Conservation (phyloP, 371 early-diverging fungal species). For the Pancytospora philotis region DNA sequence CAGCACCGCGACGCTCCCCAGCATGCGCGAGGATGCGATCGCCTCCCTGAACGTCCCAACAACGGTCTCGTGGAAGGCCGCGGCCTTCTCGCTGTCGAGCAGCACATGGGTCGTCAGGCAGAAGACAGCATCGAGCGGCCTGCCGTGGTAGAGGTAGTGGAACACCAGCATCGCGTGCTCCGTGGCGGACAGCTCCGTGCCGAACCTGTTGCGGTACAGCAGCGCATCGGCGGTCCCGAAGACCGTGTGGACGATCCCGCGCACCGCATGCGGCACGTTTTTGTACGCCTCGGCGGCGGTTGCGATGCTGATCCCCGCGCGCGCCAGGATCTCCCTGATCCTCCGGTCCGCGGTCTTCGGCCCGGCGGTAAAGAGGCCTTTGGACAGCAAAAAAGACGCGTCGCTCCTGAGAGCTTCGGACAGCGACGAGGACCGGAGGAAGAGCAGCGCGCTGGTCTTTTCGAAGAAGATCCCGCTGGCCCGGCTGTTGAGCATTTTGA, state of each 20-base stretch:
- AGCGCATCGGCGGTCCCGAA: slow-evolving; percentile 9
- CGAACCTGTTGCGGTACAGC: not conserved
- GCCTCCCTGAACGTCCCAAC: slow-evolving; percentile 17
- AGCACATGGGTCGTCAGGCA: not conserved
- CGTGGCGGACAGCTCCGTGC: not conserved
- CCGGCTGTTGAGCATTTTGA: slow-evolving; percentile 2
- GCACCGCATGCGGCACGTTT: not conserved
- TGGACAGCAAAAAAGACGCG: not conserved
- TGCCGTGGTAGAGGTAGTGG: slow-evolving; percentile 16
- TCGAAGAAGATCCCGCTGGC: slow-evolving; percentile 3
- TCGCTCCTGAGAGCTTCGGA: slow-evolving; percentile 10
- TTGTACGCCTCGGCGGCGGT: slow-evolving; percentile 10
- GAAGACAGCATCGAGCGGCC: not conserved
- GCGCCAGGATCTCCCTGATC: slow-evolving; percentile 24
- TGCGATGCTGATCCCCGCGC: slow-evolving; percentile 18
- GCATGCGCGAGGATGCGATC: not conserved
- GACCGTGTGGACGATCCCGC: not conserved
- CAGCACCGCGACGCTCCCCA: not conserved
- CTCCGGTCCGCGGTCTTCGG: not conserved
- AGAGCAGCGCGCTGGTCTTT: slow-evolving; percentile 4
- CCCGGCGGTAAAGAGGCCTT: not conserved
- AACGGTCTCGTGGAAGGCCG: slow-evolving; percentile 1
- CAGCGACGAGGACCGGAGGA: not conserved
- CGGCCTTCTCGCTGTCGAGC: slow-evolving; percentile 13
- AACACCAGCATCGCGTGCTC: slow-evolving; percentile 18